phyloP scores from a whole-genome alignment of 2,329 filamentous ascomycete genomes.

The Xylaria sp. region DNA sequence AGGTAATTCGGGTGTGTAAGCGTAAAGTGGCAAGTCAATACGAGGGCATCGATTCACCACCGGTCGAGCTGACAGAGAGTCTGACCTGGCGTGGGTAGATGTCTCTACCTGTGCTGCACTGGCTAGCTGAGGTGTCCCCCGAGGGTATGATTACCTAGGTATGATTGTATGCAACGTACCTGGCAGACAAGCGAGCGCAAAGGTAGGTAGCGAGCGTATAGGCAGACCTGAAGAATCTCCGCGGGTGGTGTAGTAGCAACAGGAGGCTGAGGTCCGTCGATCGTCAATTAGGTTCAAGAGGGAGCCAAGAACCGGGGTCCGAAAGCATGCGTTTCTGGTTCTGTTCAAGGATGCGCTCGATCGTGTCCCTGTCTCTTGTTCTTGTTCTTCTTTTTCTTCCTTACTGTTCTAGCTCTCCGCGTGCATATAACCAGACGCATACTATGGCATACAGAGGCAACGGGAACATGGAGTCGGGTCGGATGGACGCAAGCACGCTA shows the following conservation, averaged over 20 bases:
- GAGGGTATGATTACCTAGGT: constrained; percentile 2
- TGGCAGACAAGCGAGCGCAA: background rate
- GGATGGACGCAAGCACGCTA: constrained; percentile 19
- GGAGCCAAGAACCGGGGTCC: constrained; percentile 29
- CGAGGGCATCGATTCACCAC: constrained; percentile 14
- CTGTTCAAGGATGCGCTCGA: constrained; percentile 10
- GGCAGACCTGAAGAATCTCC: constrained; percentile 20
- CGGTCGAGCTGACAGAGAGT: constrained; percentile 17
- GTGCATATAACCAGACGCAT: background rate
- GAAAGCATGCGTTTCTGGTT: constrained; percentile 28
- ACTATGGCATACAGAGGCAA: constrained; percentile 5
- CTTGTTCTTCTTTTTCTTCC: background rate
- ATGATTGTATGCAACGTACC: constrained; percentile 29
- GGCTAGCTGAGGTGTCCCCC: constrained; percentile 21
- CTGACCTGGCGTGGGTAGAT: constrained; percentile 1
- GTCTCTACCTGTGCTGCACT: constrained; percentile 20
- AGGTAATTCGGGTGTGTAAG: background rate
- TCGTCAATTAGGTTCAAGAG: constrained; percentile 13
- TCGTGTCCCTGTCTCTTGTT: background rate
- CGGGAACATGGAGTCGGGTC: constrained; percentile 13
- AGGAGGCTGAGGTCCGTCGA: constrained; percentile 14
- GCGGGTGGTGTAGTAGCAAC: constrained; percentile 27
- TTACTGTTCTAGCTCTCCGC: background rate
- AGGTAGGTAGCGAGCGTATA: constrained; percentile 2
- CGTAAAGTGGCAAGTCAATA: constrained; percentile 19